Conservation (phyloP, 352 stramenopile species). For the Phytopythium aichiense region DNA sequence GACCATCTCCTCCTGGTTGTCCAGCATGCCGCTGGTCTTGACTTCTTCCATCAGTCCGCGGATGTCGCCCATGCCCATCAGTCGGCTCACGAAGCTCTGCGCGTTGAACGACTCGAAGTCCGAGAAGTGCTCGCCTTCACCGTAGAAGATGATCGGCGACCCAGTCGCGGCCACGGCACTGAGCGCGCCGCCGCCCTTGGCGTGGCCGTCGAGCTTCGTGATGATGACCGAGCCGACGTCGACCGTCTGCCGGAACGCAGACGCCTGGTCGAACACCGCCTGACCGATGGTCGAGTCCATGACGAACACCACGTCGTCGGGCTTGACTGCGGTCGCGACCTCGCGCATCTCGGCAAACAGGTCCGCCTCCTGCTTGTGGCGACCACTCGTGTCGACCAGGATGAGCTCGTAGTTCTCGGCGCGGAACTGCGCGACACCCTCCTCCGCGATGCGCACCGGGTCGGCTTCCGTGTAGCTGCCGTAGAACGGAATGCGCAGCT, state of each 20-base stretch:
- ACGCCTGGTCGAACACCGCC: constrained; percentile 96
- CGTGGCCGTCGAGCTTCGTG: constrained; percentile 99
- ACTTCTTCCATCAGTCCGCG: constrained; percentile 95
- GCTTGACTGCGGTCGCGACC: constrained; percentile 93
- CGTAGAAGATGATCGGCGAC: constrained; percentile 98
- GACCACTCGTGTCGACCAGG: constrained; percentile 98
- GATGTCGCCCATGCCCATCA: constrained; percentile 98
- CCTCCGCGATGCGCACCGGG: constrained; percentile 96
- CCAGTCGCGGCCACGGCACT: constrained; percentile 97
- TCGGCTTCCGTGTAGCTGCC: constrained; percentile 98
- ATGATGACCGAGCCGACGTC: constrained; percentile 98
- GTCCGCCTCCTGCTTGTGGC: constrained; percentile 97
- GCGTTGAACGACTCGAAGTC: constrained; percentile 98
- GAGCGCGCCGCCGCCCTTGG: constrained; percentile 97
- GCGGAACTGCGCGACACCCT: constrained; percentile 96
- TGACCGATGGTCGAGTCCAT: constrained; percentile 99
- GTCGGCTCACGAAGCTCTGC: constrained; percentile 96
- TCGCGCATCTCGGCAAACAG: constrained; percentile 99
- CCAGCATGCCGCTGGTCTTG: constrained; percentile 85
- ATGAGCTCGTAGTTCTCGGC: constrained; percentile 98
- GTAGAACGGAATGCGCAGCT: constrained; percentile 98
- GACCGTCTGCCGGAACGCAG: constrained; percentile 94
- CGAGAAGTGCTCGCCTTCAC: constrained; percentile 97
- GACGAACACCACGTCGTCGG: constrained; percentile 98
- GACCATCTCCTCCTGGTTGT: constrained; percentile 95